Conservation (phyloP, 2,329 filamentous ascomycete genomes). For the Beauveria rudraprayagi region DNA sequence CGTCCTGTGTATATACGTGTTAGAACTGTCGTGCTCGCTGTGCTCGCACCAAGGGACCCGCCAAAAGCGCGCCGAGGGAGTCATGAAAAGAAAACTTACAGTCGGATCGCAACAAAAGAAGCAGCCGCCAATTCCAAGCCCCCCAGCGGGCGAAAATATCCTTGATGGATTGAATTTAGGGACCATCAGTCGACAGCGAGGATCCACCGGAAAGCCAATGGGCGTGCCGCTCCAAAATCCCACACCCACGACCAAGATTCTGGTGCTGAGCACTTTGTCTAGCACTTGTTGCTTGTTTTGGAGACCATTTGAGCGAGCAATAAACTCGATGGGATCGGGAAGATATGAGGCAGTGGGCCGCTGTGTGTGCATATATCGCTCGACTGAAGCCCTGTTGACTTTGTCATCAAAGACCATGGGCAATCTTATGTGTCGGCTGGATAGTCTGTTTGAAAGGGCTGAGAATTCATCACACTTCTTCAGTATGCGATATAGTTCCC, state of each 20-base stretch:
- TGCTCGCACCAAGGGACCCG: neutral
- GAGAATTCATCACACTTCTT: conserved; percentile 37
- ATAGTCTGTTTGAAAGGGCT: neutral
- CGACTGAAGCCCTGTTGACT: conserved; percentile 27
- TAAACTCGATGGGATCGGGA: conserved; percentile 50
- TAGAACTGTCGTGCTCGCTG: neutral
- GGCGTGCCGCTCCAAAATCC: conserved; percentile 30
- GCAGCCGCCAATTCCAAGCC: conserved; percentile 25
- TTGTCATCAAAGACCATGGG: conserved; percentile 21
- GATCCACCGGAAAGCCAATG: conserved; percentile 13
- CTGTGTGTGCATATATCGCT: conserved; percentile 52
- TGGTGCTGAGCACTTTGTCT: conserved; percentile 23
- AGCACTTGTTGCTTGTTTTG: conserved; percentile 23
- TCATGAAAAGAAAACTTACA: neutral
- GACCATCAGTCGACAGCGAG: conserved; percentile 14
- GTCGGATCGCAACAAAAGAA: conserved; percentile 24
- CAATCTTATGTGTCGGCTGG: conserved; percentile 15
- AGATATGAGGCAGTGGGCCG: conserved; percentile 51
- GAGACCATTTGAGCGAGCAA: conserved; percentile 29
- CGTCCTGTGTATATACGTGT: conserved; percentile 15
- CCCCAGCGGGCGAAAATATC: conserved; percentile 23
- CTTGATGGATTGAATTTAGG: conserved; percentile 24
- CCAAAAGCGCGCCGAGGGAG: neutral
- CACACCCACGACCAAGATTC: conserved; percentile 21
- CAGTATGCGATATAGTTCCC: neutral